phyloP scores from a whole-genome alignment of 1,284 basidiomycete genomes.

The Apiotrichum laibachii region DNA sequence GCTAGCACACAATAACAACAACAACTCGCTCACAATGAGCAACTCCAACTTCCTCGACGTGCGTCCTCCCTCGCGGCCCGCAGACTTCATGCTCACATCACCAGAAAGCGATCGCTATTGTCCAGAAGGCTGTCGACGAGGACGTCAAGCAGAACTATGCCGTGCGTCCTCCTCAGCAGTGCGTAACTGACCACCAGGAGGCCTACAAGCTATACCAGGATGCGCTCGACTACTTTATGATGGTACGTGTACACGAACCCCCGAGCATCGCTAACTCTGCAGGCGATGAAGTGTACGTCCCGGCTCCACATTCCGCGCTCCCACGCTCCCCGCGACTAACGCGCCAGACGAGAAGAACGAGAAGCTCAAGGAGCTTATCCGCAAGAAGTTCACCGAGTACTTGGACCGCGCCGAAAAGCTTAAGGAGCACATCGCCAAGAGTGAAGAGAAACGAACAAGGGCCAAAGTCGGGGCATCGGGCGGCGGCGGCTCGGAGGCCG shows the following conservation, averaged over 20 bases:
- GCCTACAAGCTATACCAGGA: slow-evolving; percentile 95
- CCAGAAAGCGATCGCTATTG: slow-evolving; percentile 90
- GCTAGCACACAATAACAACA: not conserved
- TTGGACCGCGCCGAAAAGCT: slow-evolving; percentile 87
- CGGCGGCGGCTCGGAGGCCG: slow-evolving; percentile 60
- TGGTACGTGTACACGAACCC: slow-evolving; percentile 54
- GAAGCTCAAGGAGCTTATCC: slow-evolving; percentile 83
- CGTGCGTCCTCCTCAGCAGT: slow-evolving; percentile 22
- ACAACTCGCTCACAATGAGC: slow-evolving; percentile 36
- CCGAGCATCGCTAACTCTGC: slow-evolving; percentile 12
- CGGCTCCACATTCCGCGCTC: not conserved
- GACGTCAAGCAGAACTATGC: slow-evolving; percentile 90
- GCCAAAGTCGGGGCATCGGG: slow-evolving; percentile 76
- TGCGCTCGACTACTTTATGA: slow-evolving; percentile 96
- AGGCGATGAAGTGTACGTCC: slow-evolving; percentile 62
- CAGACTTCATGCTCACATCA: slow-evolving; percentile 6
- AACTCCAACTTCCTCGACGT: slow-evolving; percentile 58
- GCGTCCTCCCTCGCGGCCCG: slow-evolving; percentile 21
- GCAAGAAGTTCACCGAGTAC: slow-evolving; percentile 88
- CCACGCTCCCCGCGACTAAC: not conserved
- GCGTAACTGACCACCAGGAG: slow-evolving; percentile 54
- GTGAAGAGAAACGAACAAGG: slow-evolving; percentile 67
- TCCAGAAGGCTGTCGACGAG: slow-evolving; percentile 91
- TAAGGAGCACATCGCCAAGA: slow-evolving; percentile 72
- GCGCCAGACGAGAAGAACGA: slow-evolving; percentile 89